Conservation (phyloP, 2,329 filamentous ascomycete genomes). For the Parafenestella ontariensis region DNA sequence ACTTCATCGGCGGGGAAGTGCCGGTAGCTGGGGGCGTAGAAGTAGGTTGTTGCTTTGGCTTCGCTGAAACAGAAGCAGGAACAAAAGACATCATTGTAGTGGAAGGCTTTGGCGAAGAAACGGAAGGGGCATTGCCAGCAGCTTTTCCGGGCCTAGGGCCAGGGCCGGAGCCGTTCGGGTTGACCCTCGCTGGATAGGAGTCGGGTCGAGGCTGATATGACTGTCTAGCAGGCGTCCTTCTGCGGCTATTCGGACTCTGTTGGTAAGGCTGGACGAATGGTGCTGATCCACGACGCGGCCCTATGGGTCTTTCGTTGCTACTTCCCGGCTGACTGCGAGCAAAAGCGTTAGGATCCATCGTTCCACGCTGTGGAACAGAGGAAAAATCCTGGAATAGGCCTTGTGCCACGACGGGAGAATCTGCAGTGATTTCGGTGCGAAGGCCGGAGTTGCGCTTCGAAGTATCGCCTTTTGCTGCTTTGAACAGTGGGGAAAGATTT, state of each 20-base stretch:
- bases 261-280: slow-evolving; percentile 35
- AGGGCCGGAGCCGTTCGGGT: slow-evolving; percentile 17
- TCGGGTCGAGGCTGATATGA: slow-evolving; percentile 34
- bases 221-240: slow-evolving; percentile 32
- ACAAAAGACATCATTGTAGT: slow-evolving; percentile 44
- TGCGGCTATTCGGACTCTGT: slow-evolving; percentile 31
- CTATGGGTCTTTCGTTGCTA: slow-evolving; percentile 15
- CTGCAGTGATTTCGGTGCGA: slow-evolving; percentile 51
- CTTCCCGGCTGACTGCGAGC: slow-evolving; percentile 24
- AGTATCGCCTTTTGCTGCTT: slow-evolving; percentile 54
- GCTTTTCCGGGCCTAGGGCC: slow-evolving; percentile 19
- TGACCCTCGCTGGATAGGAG: slow-evolving; percentile 22
- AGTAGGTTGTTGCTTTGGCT: slow-evolving; percentile 40
- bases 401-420: slow-evolving; percentile 37
- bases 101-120: slow-evolving; percentile 26
- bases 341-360: slow-evolving; percentile 28
- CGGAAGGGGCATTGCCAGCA: slow-evolving; percentile 16
- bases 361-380: slow-evolving; percentile 20
- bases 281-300: slow-evolving; percentile 33
- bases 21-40: slow-evolving; percentile 23
- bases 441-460: slow-evolving; percentile 52
- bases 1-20: slow-evolving; percentile 21
- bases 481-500: slow-evolving; percentile 59
- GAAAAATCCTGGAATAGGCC: slow-evolving; percentile 34
- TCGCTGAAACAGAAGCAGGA: slow-evolving; percentile 46